Base-by-base conservation (phyloP, 768 basidiomycete genomes). In the Crucibulum laeve region DNA sequence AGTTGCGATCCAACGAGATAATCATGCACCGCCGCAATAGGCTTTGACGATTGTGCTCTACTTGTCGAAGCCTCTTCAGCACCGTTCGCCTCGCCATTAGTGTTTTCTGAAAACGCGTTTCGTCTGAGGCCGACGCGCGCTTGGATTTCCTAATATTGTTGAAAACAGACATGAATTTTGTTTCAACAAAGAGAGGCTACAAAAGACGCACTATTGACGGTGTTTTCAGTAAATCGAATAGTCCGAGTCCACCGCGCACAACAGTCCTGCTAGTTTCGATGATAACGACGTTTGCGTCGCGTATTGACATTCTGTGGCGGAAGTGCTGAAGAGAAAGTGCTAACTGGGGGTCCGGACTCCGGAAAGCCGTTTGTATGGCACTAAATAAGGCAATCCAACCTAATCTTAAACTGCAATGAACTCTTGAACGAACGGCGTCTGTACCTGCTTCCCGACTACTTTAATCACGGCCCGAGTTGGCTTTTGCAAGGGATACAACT, bases 1-100 rank as follows among this genome's bases (percentile, higher is more conserved):
- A 94, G 73, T 43, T 81, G 82, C 3, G 75, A 47, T 1, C 91
- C 91, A 44, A 93, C 90, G 13, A 94, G 73, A 60, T 92, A 94
- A 54, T 90, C 87, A 28, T 80, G 80, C 15, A 84, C 80, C 37
- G 76, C 71, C 26, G 75, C 74, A 48, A 65, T 63, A n/a, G 70
- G 49, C 42, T 54, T 62, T 21, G 60, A 47, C 38, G 69, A 62
- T 34, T 76, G 73, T 2, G 77, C 71, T 13, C 71, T 57, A 0
- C 71, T 68, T 15, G 80, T 57, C 15, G 58, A 56, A 24, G 59
- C 60, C 40, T 57, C 48, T 24, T 54, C 55, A 22, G 39, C 26
- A 33, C 45, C 49, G 25, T 48, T 53, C 14, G 38, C 33, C 34
- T 44, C 61, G 46, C 52, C 59, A 30, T 60, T 61, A 4, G 53